Evolutionary conservation across 495 filamentous ascomycete genomes (phyloP).

Genomic region (Amorphotheca resinae): DNA sequence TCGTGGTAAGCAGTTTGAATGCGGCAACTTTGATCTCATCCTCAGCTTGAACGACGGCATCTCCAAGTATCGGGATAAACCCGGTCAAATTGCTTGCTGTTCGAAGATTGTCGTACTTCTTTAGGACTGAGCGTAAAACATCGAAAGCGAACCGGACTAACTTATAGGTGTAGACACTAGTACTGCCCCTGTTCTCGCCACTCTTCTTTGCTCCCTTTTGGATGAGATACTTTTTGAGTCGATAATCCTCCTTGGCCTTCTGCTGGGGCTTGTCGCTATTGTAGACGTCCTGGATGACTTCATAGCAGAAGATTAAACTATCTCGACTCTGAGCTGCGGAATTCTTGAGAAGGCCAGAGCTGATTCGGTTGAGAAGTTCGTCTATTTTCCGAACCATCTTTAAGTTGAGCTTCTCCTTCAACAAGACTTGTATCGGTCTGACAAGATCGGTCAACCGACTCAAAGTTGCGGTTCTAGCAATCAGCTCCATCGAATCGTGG

Average conservation of each 20-base stretch:
- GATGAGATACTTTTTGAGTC: slow-evolving; percentile 61
- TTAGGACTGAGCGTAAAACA: slow-evolving; percentile 64
- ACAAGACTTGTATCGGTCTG: slow-evolving; percentile 58
- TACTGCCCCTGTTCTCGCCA: slow-evolving; percentile 43
- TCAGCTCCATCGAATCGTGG: slow-evolving; percentile 90
- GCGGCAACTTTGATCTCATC: slow-evolving; percentile 85
- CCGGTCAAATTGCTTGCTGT: slow-evolving; percentile 67
- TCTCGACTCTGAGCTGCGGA: slow-evolving; percentile 60
- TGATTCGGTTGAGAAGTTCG: slow-evolving; percentile 73
- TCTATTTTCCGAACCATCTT: slow-evolving; percentile 79
- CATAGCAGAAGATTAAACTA: slow-evolving; percentile 82
- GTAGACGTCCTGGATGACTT: slow-evolving; percentile 81
- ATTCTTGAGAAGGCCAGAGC: slow-evolving; percentile 71
- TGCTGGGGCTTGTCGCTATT: slow-evolving; percentile 33
- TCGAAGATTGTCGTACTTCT: slow-evolving; percentile 67
- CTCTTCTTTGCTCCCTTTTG: slow-evolving; percentile 62
- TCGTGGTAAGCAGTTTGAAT: slow-evolving; percentile 67
- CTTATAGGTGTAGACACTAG: slow-evolving; percentile 70
- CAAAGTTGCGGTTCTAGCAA: slow-evolving; percentile 69
- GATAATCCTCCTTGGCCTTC: slow-evolving; percentile 39
- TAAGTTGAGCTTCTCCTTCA: slow-evolving; percentile 70
- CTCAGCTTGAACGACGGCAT: slow-evolving; percentile 65
- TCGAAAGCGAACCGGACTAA: slow-evolving; percentile 78
- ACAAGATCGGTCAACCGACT: slow-evolving; percentile 61
- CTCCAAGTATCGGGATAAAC: slow-evolving; percentile 79